A percentile compares a stretch with the other conserved stretches of the same genome.
These are phyloP conservation scores for Fraxinus cuspidata DNA, from an alignment of 257 asterid genomes.

Conservation along the genomic window DNA sequence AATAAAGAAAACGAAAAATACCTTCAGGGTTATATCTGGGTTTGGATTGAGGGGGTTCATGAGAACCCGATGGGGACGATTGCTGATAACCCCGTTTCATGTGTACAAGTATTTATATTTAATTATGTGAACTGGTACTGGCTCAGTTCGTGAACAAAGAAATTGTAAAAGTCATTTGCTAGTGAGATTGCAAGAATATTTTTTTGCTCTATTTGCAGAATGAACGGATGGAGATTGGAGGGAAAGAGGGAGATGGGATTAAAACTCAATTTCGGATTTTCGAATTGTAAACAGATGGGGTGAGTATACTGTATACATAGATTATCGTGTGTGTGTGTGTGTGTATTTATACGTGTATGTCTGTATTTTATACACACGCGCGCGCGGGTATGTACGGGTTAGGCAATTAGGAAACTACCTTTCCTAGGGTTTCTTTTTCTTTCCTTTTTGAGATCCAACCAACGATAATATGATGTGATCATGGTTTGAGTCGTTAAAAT, in stretches of 20 bases:
- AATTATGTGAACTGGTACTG: slow-evolving; percentile 21
- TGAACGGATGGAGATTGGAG: slow-evolving; percentile 4
- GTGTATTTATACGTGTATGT: background rate
- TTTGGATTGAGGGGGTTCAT: slow-evolving; percentile 80
- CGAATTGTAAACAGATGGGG: background rate
- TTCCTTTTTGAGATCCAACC: no score
- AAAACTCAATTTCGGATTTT: background rate
- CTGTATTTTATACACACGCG: background rate
- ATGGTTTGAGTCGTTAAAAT: no score
- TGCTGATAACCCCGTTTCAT: slow-evolving; percentile 88
- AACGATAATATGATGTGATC: no score
- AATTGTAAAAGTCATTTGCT: slow-evolving; percentile 18
- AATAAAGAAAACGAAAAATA: slow-evolving; percentile 17
- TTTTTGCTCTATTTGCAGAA: slow-evolving; percentile 10
- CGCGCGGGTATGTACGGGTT: background rate
- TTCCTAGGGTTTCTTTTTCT: background rate
- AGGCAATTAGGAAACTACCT: background rate
- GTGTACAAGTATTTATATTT: background rate
- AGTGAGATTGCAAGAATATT: background rate
- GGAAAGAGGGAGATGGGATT: background rate
- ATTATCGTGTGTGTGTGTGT: background rate
- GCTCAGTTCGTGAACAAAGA: background rate
- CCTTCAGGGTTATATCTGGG: slow-evolving; percentile 71
- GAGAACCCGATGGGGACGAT: slow-evolving; percentile 71
- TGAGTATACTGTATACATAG: background rate